Evolutionary conservation across 2,329 filamentous ascomycete species (phyloP).

Genomic region (Beauveria brongniartii): DNA sequence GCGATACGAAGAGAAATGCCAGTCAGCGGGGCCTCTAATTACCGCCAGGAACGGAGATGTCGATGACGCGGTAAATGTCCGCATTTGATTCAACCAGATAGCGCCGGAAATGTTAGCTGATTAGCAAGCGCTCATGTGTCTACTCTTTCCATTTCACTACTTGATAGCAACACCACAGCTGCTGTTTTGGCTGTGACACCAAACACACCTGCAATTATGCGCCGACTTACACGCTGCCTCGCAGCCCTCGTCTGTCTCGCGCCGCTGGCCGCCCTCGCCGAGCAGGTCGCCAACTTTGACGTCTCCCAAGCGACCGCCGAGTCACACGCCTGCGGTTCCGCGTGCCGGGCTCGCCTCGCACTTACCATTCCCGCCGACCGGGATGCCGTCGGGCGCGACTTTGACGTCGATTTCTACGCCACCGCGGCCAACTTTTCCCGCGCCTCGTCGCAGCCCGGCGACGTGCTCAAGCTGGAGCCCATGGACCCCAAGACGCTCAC

Average conservation of each 20-base stretch:
- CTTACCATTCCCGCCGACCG: constrained; percentile 13
- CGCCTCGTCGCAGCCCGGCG: constrained; percentile 6
- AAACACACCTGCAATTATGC: background rate
- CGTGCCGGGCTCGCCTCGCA: constrained; percentile 7
- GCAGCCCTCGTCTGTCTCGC: background rate
- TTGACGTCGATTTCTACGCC: constrained; percentile 12
- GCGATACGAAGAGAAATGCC: background rate
- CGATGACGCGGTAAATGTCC: background rate
- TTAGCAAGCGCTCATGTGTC: background rate
- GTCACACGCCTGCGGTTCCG: constrained; percentile 8
- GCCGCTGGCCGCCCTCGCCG: background rate
- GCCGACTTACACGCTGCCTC: background rate
- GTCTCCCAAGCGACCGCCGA: background rate
- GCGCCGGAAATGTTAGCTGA: background rate
- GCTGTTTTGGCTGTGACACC: background rate
- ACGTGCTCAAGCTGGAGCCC: constrained; percentile 14
- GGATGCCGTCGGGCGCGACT: constrained; percentile 6
- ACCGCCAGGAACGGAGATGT: background rate
- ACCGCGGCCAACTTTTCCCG: constrained; percentile 13
- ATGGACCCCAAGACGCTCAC: constrained; percentile 8
- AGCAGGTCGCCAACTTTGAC: constrained; percentile 7
- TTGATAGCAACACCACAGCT: background rate
- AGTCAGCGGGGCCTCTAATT: background rate
- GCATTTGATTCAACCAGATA: background rate
- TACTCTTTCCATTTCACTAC: background rate